Percentiles rank a stretch among this genome's conserved stretches.
Conservation (phyloP, 257 asterid genomes). For the Paulownia fortunei region DNA sequence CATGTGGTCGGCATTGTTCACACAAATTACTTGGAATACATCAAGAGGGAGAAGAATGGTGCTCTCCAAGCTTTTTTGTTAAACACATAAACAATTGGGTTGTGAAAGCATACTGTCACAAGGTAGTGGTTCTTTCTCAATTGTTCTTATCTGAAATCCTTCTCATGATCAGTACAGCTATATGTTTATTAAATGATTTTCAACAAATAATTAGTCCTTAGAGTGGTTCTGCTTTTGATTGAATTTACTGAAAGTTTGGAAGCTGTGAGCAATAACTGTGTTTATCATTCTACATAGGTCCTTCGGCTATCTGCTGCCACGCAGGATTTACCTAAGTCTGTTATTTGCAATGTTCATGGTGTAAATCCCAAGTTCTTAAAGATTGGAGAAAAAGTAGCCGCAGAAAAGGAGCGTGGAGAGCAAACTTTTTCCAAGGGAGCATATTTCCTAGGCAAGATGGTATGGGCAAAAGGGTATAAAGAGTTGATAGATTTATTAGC, state of each 20-base stretch:
- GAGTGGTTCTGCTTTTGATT: constrained; percentile 12
- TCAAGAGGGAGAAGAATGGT: constrained; percentile 98
- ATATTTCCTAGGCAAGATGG: constrained; percentile 98
- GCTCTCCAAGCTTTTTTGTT: constrained; percentile 93
- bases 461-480: constrained; percentile 98
- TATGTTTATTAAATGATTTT: not conserved
- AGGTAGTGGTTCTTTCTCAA: constrained; percentile 53
- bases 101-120: constrained; percentile 85
- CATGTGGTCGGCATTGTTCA: constrained; percentile 97
- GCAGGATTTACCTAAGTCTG: constrained; percentile 86
- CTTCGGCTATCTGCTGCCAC: constrained; percentile 99
- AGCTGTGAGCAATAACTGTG: not conserved
- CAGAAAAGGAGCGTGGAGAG: constrained; percentile 80
- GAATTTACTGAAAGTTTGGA: not conserved
- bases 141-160: not conserved
- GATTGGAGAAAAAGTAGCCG: constrained; percentile 91
- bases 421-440: constrained; percentile 90
- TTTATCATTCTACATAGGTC: constrained; percentile 55
- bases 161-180: not conserved
- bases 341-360: constrained; percentile 93
- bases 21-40: constrained; percentile 97
- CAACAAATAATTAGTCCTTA: not conserved
- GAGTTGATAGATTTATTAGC: constrained; percentile 90
- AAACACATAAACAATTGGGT: constrained; percentile 97
- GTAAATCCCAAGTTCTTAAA: constrained; percentile 88